A percentile compares a stretch with the other conserved stretches of the same genome.
Conservation (phyloP, 169 alveolate genomes). For the Babesia ovis region DNA sequence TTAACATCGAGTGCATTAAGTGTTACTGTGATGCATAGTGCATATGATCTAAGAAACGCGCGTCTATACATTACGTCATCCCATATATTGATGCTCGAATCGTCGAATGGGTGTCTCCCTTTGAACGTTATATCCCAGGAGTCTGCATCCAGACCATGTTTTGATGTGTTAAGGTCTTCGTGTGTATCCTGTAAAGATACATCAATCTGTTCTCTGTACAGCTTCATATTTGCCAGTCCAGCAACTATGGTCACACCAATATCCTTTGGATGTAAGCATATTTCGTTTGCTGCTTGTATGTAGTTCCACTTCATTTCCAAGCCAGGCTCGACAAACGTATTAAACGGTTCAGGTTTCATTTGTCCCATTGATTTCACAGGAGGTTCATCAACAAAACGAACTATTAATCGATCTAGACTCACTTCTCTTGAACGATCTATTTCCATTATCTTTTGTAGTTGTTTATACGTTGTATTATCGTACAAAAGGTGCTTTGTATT, state of each 20-base stretch:
- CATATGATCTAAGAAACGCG: slow-evolving; percentile 1
- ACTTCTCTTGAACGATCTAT: slow-evolving; percentile 13
- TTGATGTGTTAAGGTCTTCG: not conserved
- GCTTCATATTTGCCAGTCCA: slow-evolving; percentile 33
- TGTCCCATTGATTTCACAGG: slow-evolving; percentile 2
- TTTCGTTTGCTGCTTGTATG: slow-evolving; percentile 50
- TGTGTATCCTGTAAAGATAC: not conserved
- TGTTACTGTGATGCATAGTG: slow-evolving; percentile 19
- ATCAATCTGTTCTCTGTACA: not conserved
- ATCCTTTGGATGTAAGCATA: slow-evolving; percentile 13
- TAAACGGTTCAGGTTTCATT: not conserved
- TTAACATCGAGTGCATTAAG: slow-evolving; percentile 34
- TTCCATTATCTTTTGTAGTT: not conserved
- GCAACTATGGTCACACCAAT: slow-evolving; percentile 38
- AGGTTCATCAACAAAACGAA: slow-evolving; percentile 44
- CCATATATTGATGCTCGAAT: not conserved
- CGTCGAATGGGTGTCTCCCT: slow-evolving; percentile 44
- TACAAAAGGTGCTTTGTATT: not conserved
- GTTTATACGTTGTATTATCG: not conserved
- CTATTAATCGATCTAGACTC: slow-evolving; percentile 18
- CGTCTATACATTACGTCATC: slow-evolving; percentile 10
- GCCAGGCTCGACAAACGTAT: slow-evolving; percentile 30
- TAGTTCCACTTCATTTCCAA: slow-evolving; percentile 45
- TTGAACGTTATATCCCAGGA: not conserved
- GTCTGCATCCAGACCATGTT: not conserved